phyloP scores from a whole-genome alignment of 768 basidiomycete genomes.

The Lentinula aciculospora region DNA sequence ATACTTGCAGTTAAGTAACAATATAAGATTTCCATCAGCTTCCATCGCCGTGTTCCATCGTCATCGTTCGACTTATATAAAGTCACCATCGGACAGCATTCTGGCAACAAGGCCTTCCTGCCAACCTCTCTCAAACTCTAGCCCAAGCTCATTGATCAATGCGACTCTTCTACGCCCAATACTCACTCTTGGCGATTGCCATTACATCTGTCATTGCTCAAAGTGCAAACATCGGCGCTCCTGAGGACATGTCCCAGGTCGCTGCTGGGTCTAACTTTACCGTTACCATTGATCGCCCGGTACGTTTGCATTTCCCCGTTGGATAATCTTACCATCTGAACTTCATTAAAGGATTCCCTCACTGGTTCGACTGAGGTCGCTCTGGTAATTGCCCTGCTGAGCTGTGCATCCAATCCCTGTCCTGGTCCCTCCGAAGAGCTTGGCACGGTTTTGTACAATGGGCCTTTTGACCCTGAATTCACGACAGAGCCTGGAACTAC shows the following conservation, averaged over 20 bases:
- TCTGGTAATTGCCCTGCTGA: conserved; percentile 20
- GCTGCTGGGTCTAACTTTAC: conserved; percentile 29
- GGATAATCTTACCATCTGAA: neutral
- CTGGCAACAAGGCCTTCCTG: too few relatives aligned
- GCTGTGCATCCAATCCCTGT: conserved; percentile 14
- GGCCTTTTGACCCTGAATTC: conserved; percentile 18
- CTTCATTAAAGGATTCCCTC: conserved; percentile 7
- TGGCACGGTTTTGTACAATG: conserved; percentile 31
- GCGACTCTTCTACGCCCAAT: neutral
- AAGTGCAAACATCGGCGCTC: conserved; percentile 31
- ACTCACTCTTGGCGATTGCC: neutral
- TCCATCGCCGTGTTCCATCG: neutral
- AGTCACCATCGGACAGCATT: too few relatives aligned
- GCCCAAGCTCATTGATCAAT: neutral
- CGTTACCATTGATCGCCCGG: conserved; percentile 44
- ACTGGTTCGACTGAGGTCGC: conserved; percentile 24
- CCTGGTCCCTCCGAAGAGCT: conserved; percentile 11
- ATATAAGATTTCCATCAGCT: neutral
- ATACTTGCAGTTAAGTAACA: neutral
- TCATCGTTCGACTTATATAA: neutral
- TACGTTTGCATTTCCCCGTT: conserved; percentile 18
- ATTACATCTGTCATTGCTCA: conserved; percentile 32
- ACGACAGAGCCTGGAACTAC: neutral
- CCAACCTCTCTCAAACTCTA: too few relatives aligned
- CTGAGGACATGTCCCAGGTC: conserved; percentile 28